Evolutionary conservation across 768 basidiomycete species (phyloP), one percentile per base, ranked within the genome.

Genomic region (Auricularia auricula-judae): DNA sequence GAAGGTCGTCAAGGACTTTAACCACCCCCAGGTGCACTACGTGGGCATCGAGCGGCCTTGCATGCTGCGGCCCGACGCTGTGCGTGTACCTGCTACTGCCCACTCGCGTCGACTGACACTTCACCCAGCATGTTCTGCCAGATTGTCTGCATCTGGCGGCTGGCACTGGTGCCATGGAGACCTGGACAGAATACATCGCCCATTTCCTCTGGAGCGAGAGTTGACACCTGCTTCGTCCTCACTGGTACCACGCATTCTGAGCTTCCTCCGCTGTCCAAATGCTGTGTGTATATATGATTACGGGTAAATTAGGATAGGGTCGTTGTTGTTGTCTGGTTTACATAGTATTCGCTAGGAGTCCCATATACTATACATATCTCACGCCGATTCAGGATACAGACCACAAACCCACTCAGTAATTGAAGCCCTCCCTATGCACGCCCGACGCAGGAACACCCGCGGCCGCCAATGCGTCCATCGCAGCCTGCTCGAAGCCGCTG

Each of bases 11-110:
- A 71, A 70, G 58, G 71, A 74, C n/a, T 62, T 68, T 1, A 73
- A 77, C 62, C 86, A 79, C 67, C 81, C 82, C 0, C 77, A 86
- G 66, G 75, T 88, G 2, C 80, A 82, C 67, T 88, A 80, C 70
- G 74, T 88, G 1, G 74, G 78, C 4, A 86, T 88, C 35, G 86
- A 88, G 64, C 77, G 79, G 62, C 86, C 86, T 1, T 86, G 76
- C 36, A 77, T 82, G 53, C 74, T 88, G 14, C 78, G 87, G 3
- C 86, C 87, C 36, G 87, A 88, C 70, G 82, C 85, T 35, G 85
- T 86, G 65, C 39, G 39, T 29, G 29, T 42, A 42, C 39, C 7
- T 42, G 12, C 39, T 42, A 42, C 7, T 42, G 7, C 39, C 39
- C 39, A 29, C 29, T 29, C 29, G 29, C 29, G 29, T 29, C 29